Evolutionary conservation across 2,329 filamentous ascomycete species (phyloP).

Genomic region (Pezicula carpinea): DNA sequence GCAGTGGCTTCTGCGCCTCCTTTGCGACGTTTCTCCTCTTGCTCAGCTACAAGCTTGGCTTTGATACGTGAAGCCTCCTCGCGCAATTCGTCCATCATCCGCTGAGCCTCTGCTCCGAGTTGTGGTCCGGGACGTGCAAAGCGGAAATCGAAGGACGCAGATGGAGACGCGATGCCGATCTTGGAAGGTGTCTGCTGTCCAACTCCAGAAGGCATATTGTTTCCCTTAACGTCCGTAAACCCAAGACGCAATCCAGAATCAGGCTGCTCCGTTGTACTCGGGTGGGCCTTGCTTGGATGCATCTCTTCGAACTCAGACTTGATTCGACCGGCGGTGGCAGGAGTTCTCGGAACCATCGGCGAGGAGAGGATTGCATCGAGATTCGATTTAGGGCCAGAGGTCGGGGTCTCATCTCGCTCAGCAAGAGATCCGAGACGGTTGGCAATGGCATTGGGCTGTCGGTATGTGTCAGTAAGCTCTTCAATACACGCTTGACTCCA

Average conservation of each 20-base stretch:
- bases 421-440: slow-evolving; percentile 22
- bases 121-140: slow-evolving; percentile 50
- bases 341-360: slow-evolving; percentile 41
- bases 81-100: slow-evolving; percentile 62
- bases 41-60: slow-evolving; percentile 58
- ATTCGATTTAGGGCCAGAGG: slow-evolving; percentile 10
- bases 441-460: slow-evolving; percentile 13
- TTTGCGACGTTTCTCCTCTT: slow-evolving; percentile 47
- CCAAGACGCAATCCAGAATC: slow-evolving; percentile 80
- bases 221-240: slow-evolving; percentile 64
- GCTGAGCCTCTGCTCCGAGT: slow-evolving; percentile 57
- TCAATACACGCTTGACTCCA: background rate
- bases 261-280: slow-evolving; percentile 67
- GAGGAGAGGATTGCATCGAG: slow-evolving; percentile 21
- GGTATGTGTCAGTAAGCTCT: slow-evolving; percentile 2
- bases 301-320: slow-evolving; percentile 77
- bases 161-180: slow-evolving; percentile 45
- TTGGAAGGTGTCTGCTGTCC: slow-evolving; percentile 63
- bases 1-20: slow-evolving; percentile 36
- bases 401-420: slow-evolving; percentile 26
- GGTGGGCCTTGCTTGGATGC: slow-evolving; percentile 82
- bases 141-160: slow-evolving; percentile 62
- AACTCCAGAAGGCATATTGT: slow-evolving; percentile 34
- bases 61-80: slow-evolving; percentile 70
- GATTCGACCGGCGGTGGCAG: slow-evolving; percentile 58